Base-by-base conservation (phyloP, 140 eudicot genomes). In the Ambrosia hybrid region DNA sequence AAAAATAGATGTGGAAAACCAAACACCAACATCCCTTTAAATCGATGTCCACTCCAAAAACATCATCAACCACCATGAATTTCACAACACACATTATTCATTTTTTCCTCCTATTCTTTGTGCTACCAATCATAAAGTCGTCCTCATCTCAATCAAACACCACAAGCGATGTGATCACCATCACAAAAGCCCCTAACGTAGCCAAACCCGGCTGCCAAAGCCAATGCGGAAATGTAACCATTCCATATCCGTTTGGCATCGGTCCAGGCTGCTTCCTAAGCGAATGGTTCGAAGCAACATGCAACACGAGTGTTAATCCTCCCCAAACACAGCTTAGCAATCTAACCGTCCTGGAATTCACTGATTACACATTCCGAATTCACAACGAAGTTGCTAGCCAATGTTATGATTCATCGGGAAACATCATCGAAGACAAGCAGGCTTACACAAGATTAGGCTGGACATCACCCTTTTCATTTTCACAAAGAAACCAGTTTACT, bases 241-340 rank as follows among this genome's bases (percentile, higher is more conserved):
- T 91, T 10, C 97, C 97, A 3, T 91, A 80, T 69, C 97, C 97
- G 1, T 91, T 91, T 41, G 96, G 96, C 64, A 70, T 92, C 5
- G 83, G 76, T 10, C 46, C 83, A 0, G 84, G 83, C 13, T 92
- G 96, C 66, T 85, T 88, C 17, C 33, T 79, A 8, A 66, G 68
- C 59, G 16, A 41, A 0, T 60, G 69, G 81, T 89, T 83, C 45
- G 87, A 83, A 13, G 56, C 83, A 67, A 77, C 72, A 1, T 92
- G 96, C 83, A 82, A 82, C 87, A 68, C 81, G 12, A 73, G 85
- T 46, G 73, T 71, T 39, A 49, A 74, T 58, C 96, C 96, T n/a
- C 96, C 96, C 13, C 77, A 63, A 17, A 71, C 91, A 70, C 75
- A 79, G 37, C 33, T 60, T 4, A 67, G 55, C 2, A 26, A 3